Evolutionary conservation across 1,284 basidiomycete species (phyloP).

Genomic region (Xanthoconium separans): DNA sequence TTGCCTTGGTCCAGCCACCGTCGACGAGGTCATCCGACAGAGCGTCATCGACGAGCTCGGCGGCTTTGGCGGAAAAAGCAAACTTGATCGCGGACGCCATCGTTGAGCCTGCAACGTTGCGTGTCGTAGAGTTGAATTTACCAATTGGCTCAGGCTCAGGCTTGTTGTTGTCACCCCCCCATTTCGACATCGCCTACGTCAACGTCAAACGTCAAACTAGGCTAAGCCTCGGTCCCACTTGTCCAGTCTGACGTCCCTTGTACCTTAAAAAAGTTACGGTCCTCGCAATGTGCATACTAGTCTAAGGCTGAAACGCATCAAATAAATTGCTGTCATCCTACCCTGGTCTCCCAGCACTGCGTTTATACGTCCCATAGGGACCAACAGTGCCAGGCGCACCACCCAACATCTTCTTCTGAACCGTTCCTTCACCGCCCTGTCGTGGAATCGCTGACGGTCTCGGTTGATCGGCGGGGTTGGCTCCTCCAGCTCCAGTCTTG

Average conservation of each 20-base stretch:
- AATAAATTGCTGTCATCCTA: not conserved
- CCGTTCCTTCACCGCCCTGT: constrained; percentile 25
- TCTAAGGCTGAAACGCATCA: too few species aligned
- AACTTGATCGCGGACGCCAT: constrained; percentile 4
- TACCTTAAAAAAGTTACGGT: too few species aligned
- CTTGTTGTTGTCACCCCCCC: not conserved
- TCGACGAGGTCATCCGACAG: constrained; percentile 18
- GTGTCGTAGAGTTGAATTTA: too few species aligned
- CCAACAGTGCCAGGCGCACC: constrained; percentile 45
- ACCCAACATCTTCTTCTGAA: constrained; percentile 35
- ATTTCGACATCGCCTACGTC: constrained; percentile 7
- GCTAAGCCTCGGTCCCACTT: not conserved
- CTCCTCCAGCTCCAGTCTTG: constrained; percentile 4
- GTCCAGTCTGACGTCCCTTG: not conserved
- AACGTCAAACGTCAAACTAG: constrained; percentile 6
- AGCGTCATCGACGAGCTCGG: not conserved
- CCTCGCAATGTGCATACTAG: too few species aligned
- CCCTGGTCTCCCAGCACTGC: constrained; percentile 19
- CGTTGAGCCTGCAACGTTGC: not conserved
- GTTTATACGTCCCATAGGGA: constrained; percentile 46
- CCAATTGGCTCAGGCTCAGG: too few species aligned
- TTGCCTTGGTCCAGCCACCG: constrained; percentile 24
- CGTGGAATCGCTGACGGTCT: constrained; percentile 18
- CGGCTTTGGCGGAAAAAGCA: constrained; percentile 6
- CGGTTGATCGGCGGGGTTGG: constrained; percentile 14